Percentiles rank a stretch among this genome's conserved stretches.
Conservation (phyloP, 2,329 filamentous ascomycete species). For the Bipolaris sorokiniana region DNA sequence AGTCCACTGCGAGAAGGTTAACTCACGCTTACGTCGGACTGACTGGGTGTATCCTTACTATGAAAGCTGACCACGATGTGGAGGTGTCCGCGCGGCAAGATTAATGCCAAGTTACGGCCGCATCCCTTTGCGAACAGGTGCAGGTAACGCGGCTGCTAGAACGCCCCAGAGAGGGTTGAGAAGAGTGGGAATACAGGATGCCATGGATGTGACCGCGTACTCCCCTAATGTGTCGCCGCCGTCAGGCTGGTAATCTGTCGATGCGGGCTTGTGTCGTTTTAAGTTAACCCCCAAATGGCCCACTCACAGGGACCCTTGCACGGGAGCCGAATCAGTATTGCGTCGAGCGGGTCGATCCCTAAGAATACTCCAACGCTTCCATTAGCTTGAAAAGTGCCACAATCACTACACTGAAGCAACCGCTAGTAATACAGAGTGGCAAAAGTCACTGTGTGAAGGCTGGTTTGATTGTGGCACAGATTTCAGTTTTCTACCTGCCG, state of each 20-base stretch:
- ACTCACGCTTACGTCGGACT: not conserved
- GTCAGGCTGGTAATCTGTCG: constrained; percentile 7
- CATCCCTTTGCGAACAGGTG: constrained; percentile 1
- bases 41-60: constrained; percentile 7
- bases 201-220: constrained; percentile 4
- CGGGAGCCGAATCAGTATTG: constrained; percentile 1
- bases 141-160: not conserved
- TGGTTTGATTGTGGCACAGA: not conserved
- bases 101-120: not conserved
- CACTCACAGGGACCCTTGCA: constrained; percentile 6
- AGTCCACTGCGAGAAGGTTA: constrained; percentile 8
- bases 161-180: not conserved
- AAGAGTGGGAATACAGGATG: constrained; percentile 2
- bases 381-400: constrained; percentile 1
- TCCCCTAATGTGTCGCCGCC: constrained; percentile 8
- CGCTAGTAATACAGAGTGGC: not conserved
- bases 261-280: constrained; percentile 6
- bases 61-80: constrained; percentile 8
- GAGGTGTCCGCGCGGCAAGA: constrained; percentile 21
- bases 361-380: not conserved
- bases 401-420: not conserved
- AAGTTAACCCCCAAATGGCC: constrained; percentile 2
- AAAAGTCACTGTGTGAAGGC: not conserved
- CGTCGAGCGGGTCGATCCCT: constrained; percentile 5
- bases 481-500: not conserved